These are phyloP conservation scores for Stenocarpella maydis DNA, from an alignment of 2,329 filamentous ascomycete species.

Conservation along the genomic window DNA sequence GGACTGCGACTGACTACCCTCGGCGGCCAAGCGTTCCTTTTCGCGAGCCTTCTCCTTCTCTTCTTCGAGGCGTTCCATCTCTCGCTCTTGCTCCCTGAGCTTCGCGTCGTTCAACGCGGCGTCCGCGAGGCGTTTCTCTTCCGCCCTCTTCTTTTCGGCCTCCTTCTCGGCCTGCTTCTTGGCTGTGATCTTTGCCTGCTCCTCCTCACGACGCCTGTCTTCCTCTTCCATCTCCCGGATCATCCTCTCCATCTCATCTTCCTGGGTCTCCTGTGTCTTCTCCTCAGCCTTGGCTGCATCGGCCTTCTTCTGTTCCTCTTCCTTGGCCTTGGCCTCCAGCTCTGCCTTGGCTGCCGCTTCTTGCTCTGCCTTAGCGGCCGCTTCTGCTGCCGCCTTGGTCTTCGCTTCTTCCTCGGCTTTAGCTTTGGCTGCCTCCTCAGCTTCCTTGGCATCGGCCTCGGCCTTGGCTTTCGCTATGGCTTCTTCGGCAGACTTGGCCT, in stretches of 20 bases:
- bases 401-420: slow-evolving; percentile 41
- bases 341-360: slow-evolving; percentile 47
- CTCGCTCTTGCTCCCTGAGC: slow-evolving; percentile 75
- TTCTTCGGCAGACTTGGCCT: slow-evolving; percentile 42
- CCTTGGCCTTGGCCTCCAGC: slow-evolving; percentile 46
- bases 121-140: slow-evolving; percentile 54
- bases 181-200: slow-evolving; percentile 53
- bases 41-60: slow-evolving; percentile 68
- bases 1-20: slow-evolving; percentile 54
- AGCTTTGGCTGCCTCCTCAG: slow-evolving; percentile 41
- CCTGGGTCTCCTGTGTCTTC: slow-evolving; percentile 44
- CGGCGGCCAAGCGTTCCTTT: slow-evolving; percentile 58
- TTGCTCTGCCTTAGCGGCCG: slow-evolving; percentile 51
- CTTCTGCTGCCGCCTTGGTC: slow-evolving; percentile 43
- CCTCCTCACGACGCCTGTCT: slow-evolving; percentile 58
- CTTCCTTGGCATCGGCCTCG: slow-evolving; percentile 44
- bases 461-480: slow-evolving; percentile 35
- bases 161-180: slow-evolving; percentile 57
- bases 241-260: slow-evolving; percentile 66
- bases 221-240: slow-evolving; percentile 70
- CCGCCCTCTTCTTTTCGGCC: slow-evolving; percentile 50
- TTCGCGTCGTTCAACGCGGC: slow-evolving; percentile 69
- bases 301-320: slow-evolving; percentile 44
- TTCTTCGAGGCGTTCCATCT: slow-evolving; percentile 77
- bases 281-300: slow-evolving; percentile 42